phyloP scores from a whole-genome alignment of 116 monocot genomes.

The Dioscorea cayenensis region DNA sequence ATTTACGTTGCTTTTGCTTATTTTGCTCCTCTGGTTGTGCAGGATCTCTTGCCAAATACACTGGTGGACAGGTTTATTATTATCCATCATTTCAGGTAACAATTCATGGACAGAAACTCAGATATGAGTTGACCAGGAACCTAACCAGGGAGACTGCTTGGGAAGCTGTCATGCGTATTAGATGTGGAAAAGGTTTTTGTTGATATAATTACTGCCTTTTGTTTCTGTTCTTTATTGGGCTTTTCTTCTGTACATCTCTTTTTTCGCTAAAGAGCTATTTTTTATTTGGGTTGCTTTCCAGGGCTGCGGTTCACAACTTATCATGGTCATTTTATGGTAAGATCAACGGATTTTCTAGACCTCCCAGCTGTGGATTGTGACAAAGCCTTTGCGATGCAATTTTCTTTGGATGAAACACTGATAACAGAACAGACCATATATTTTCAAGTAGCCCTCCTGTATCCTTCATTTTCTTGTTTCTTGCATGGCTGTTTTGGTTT shows the following conservation, averaged over 20 bases:
- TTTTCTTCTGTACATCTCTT: slow-evolving; percentile 3
- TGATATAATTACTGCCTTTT: background rate
- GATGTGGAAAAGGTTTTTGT: slow-evolving; percentile 89
- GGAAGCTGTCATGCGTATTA: slow-evolving; percentile 97
- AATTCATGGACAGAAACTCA: slow-evolving; percentile 58
- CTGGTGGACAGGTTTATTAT: slow-evolving; percentile 93
- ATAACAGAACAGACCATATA: slow-evolving; percentile 86
- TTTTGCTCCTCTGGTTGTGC: background rate
- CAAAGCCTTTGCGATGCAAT: slow-evolving; percentile 93
- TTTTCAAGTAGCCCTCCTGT: slow-evolving; percentile 95
- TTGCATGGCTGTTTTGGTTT: background rate
- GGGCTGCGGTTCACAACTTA: slow-evolving; percentile 84
- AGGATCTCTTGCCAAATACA: slow-evolving; percentile 94
- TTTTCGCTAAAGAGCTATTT: background rate
- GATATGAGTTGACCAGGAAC: slow-evolving; percentile 74
- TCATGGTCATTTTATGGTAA: slow-evolving; percentile 95
- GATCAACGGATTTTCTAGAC: slow-evolving; percentile 87
- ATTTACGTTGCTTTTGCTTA: background rate
- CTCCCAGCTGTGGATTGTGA: slow-evolving; percentile 97
- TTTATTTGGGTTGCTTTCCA: slow-evolving; percentile 16
- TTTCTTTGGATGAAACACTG: slow-evolving; percentile 82
- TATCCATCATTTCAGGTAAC: slow-evolving; percentile 72
- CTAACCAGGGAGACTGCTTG: slow-evolving; percentile 97
- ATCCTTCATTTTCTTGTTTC: slow-evolving; percentile 36
- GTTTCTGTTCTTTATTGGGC: background rate